Evolutionary conservation across 2,329 filamentous ascomycete genomes (phyloP), one percentile per base, ranked within the genome.

Genomic region (Corinectria fuckeliana): DNA sequence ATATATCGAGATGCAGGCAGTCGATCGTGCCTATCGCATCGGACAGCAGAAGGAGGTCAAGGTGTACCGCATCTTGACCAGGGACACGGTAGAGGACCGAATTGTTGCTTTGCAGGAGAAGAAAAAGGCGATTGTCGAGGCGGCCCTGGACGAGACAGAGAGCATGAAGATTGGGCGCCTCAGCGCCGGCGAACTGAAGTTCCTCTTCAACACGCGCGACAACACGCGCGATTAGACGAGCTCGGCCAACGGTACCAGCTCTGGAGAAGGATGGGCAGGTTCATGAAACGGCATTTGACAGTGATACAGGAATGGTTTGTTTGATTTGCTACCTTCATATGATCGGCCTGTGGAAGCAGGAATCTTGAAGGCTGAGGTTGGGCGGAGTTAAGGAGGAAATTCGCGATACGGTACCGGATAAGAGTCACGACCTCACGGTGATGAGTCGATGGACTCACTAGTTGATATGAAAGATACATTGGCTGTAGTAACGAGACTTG

Each of bases 1-100:
- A 0, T 96, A 90, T 72, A 90, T 96, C 48, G 93, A 97, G 77
- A 92, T 93, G 76, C 93, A 97, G 76, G 93, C 93, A 4, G 89
- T 97, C 50, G 93, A 96, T 73, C 90, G 93, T 20, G 91, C 93
- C 2, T 90, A 97, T 75, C 90, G 93, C 9, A 93, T 97, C 66
- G 93, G 93, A 1, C 93, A 97, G 77, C 78, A 82, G 65, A 82
- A 83, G 4, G 79, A 87, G 7, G 93, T 97, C 4, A 83, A 87
- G 55, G 89, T 97, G 1, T 92, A 97, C 72, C 88, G 92, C 4
- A 85, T 97, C 21, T 78, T 97, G 3, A 86, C 94, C 7, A 75
- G 87, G 67, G 83, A 86, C 5, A 97, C 93, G 0, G 91, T 97
- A 1, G 93, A 97, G 74, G 93, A 97, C 71, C 87, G 93, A 7